Percentiles rank a stretch among this genome's conserved stretches.
Conservation (phyloP, 495 filamentous ascomycete species). For the Glutinoglossum americanum region DNA sequence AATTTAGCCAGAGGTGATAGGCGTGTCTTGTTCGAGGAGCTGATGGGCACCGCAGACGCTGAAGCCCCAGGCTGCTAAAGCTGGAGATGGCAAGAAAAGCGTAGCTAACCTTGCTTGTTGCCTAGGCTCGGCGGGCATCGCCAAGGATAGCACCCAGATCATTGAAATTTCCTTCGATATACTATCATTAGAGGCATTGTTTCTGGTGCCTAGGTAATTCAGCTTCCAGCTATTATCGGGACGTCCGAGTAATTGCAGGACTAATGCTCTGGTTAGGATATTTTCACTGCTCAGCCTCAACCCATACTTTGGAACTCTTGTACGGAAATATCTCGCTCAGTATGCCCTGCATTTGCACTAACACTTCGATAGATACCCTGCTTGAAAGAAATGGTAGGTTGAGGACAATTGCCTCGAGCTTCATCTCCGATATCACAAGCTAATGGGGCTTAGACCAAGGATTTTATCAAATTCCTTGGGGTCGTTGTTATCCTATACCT, state of each 20-base stretch:
- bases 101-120: background rate
- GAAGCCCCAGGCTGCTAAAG: background rate
- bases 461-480: constrained; percentile 76
- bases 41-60: background rate
- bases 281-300: constrained; percentile 77
- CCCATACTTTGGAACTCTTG: constrained; percentile 70
- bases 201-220: constrained; percentile 56
- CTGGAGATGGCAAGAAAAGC: background rate
- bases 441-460: constrained; percentile 38
- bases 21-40: background rate
- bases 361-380: constrained; percentile 38
- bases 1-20: background rate
- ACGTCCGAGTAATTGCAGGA: constrained; percentile 5
- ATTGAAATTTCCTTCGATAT: constrained; percentile 73
- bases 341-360: background rate
- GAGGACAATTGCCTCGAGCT: background rate
- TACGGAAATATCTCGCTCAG: constrained; percentile 15
- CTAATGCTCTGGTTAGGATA: constrained; percentile 26
- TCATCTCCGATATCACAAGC: background rate
- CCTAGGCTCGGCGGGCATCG: constrained; percentile 52
- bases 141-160: constrained; percentile 32
- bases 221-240: background rate
- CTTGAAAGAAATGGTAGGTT: constrained; percentile 59
- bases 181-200: constrained; percentile 67
- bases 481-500: constrained; percentile 70